phyloP scores from a whole-genome alignment of 2,329 filamentous ascomycete genomes.

The Aureobasidium subglaciale region DNA sequence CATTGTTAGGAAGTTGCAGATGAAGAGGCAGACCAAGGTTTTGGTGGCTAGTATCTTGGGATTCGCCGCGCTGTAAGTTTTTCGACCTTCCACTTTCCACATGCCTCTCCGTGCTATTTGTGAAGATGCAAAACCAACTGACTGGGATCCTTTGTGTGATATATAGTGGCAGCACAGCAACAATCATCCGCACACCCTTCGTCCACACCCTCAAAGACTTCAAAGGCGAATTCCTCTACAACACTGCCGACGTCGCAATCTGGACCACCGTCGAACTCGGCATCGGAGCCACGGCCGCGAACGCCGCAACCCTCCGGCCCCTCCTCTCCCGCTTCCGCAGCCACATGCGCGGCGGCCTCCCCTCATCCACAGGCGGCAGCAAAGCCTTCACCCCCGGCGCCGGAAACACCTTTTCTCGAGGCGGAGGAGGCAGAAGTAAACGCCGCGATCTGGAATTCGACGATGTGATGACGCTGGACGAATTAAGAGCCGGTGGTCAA shows the following conservation, averaged over 20 bases:
- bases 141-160: conserved; percentile 4
- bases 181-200: conserved; percentile 41
- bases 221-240: conserved; percentile 38
- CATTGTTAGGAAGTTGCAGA: conserved; percentile 36
- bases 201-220: conserved; percentile 31
- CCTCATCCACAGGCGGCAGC: background rate
- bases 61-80: conserved; percentile 30
- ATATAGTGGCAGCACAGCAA: conserved; percentile 44
- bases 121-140: background rate
- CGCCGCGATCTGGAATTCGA: background rate
- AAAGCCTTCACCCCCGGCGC: too few species aligned
- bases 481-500: background rate
- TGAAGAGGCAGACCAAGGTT: conserved; percentile 32
- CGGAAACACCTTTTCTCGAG: background rate
- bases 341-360: background rate
- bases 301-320: conserved; percentile 43
- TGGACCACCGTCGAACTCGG: conserved; percentile 30
- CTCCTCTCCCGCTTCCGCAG: conserved; percentile 28
- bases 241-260: conserved; percentile 35
- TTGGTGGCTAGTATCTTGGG: conserved; percentile 33
- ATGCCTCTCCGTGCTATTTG: conserved; percentile 21
- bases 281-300: conserved; percentile 35
- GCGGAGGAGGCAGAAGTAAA: background rate
- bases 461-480: background rate
- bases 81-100: conserved; percentile 41